Evolutionary conservation across 1,139 yeast genomes (phyloP), one percentile per base, ranked within the genome.

Genomic region (Lodderomyces margitis): DNA sequence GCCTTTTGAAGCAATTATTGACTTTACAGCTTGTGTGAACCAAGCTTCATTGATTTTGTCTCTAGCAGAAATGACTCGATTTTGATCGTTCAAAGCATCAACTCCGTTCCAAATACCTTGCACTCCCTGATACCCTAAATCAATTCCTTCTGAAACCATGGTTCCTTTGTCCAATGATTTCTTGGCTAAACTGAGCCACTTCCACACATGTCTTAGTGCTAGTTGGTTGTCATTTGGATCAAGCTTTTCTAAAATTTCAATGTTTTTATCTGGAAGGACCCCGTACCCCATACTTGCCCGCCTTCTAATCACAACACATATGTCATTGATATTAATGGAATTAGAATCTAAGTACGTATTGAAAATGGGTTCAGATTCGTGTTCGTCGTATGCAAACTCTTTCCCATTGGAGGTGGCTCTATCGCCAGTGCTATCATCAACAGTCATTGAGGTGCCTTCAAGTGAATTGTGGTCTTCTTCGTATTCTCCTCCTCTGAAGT

Each of bases 51-150:
- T 60, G 1, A 66, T 53, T 0, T 68, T 53, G 5, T 59, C 62
- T 14, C 66, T 53, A 3, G 62, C 65, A 5, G 60, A 57, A 11
- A 62, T 63, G 39, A 73, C 74, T 34, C 88, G 62, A 34, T 72
- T 74, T 48, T 84, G 86, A 27, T 73, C 73, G 10, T 72, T 66
- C 21, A 86, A 66, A 28, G 84, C 87, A 3, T 75, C 76, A 8
- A 78, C 74, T 14, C 96, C 95, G 51, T 81, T 81, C 98, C 98
- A 92, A 31, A 91, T 81, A 11, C 96, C 96, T 27, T 81, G 62
- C 1, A 91, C 94, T 6, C 98, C 98, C 52, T 86, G 84, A 59
- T 79, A 89, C 2, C 95, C 94, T 31, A 92, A 72, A 58, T 92
- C 97, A 23, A 87, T 66, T 7, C 75, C 74, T 20, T 80, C 82